These are phyloP conservation scores for Tricholoma terreum DNA, from an alignment of 768 basidiomycete genomes.

Conservation along the genomic window DNA sequence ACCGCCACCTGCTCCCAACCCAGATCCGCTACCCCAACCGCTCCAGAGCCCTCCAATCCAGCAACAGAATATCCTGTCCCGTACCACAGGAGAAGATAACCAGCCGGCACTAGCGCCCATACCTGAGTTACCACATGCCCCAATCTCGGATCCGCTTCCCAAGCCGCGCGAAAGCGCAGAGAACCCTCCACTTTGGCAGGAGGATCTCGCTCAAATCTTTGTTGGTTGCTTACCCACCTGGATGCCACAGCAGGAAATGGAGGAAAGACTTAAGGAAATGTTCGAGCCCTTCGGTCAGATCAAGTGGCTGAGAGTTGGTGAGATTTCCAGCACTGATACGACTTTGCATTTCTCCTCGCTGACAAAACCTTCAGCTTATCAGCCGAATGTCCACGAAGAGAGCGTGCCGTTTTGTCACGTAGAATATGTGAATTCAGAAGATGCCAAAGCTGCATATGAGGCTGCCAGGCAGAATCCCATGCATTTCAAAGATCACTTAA, in stretches of 20 bases:
- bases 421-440: neutral
- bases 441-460: neutral
- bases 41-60: neutral
- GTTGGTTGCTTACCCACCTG: neutral
- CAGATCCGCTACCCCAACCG: neutral
- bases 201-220: neutral
- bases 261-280: neutral
- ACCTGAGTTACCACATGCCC: too few relatives aligned
- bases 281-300: neutral
- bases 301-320: neutral
- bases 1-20: neutral
- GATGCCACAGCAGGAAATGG: neutral
- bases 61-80: neutral
- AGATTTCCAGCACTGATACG: neutral
- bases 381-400: neutral
- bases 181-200: too few relatives aligned
- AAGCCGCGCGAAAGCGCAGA: too few relatives aligned
- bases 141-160: too few relatives aligned
- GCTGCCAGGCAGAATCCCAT: neutral
- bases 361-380: neutral
- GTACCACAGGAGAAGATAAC: too few relatives aligned
- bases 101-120: too few relatives aligned
- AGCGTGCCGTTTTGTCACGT: neutral
- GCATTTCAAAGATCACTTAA: neutral
- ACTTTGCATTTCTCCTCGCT: neutral